Conservation (phyloP, 2,329 filamentous ascomycete genomes). For the Penicillium sp. region DNA sequence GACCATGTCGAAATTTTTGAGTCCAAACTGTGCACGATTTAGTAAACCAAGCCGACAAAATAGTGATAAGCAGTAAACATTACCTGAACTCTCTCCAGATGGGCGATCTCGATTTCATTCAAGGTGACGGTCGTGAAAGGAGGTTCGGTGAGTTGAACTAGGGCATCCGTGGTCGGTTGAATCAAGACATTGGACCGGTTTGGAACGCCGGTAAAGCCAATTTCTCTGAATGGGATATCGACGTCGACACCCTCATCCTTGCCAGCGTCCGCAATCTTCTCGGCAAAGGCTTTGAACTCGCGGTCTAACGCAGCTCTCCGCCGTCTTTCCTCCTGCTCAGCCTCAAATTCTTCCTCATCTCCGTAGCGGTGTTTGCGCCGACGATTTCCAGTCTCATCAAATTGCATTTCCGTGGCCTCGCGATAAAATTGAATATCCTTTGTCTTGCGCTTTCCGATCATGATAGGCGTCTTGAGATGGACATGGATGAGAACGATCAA, state of each 20-base stretch:
- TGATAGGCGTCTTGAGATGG: conserved; percentile 93
- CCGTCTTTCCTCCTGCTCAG: conserved; percentile 90
- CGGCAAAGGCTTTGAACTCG: conserved; percentile 89
- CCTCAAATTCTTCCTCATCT: conserved; percentile 97
- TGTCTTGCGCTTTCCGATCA: conserved; percentile 97
- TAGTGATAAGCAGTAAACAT: not conserved
- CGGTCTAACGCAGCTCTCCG: conserved; percentile 86
- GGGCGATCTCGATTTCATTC: conserved; percentile 90
- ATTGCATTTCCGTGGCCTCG: conserved; percentile 95
- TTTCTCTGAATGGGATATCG: conserved; percentile 91
- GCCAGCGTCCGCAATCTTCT: conserved; percentile 93
- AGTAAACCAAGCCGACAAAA: conserved; percentile 12
- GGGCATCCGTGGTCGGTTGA: conserved; percentile 89
- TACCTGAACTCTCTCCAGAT: conserved; percentile 78
- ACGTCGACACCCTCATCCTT: conserved; percentile 85
- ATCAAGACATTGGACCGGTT: conserved; percentile 92
- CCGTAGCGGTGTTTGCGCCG: conserved; percentile 96
- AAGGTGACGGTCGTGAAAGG: conserved; percentile 94
- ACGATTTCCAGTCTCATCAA: conserved; percentile 95
- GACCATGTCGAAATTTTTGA: conserved; percentile 98
- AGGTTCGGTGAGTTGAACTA: conserved; percentile 93
- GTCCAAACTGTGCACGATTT: conserved; percentile 60
- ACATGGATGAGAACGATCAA: conserved; percentile 97
- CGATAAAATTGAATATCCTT: conserved; percentile 98
- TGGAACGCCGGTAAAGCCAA: conserved; percentile 93